Evolutionary conservation across 371 early-diverging fungal genomes (phyloP).

Genomic region (Nematocida sp.): DNA sequence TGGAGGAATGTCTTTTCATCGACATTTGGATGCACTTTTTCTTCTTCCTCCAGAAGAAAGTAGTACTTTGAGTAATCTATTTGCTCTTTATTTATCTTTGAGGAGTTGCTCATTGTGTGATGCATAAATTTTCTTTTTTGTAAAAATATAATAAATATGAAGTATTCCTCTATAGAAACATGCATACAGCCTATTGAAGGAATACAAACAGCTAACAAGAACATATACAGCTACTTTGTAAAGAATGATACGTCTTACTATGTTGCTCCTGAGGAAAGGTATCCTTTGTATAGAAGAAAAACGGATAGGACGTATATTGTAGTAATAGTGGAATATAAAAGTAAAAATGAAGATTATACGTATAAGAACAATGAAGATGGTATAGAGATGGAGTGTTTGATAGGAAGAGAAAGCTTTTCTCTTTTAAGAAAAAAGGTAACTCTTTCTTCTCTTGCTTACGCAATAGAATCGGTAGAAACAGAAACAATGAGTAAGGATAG

Average conservation of each 20-base stretch:
- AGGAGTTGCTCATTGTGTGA: no score
- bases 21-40: conserved; percentile 61
- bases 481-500: background rate
- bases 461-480: conserved; percentile 29
- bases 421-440: conserved; percentile 10
- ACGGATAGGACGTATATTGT: conserved; percentile 37
- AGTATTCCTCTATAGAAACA: conserved; percentile 24
- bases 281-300: conserved; percentile 52
- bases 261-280: conserved; percentile 49
- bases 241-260: conserved; percentile 64
- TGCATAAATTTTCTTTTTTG: background rate
- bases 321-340: conserved; percentile 44
- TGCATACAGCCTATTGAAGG: conserved; percentile 43
- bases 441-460: conserved; percentile 29
- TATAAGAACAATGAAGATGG: conserved; percentile 45
- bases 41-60: conserved; percentile 17
- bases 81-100: background rate
- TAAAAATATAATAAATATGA: conserved; percentile 4
- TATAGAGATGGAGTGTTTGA: conserved; percentile 24
- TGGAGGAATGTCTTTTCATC: conserved; percentile 55
- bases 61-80: conserved; percentile 18
- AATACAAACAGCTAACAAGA: conserved; percentile 63
- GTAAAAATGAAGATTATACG: conserved; percentile 17
- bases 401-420: background rate
- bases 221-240: conserved; percentile 65